Evolutionary conservation across 2,329 filamentous ascomycete genomes (phyloP).

Genomic region (Xylariaceae sp.): DNA sequence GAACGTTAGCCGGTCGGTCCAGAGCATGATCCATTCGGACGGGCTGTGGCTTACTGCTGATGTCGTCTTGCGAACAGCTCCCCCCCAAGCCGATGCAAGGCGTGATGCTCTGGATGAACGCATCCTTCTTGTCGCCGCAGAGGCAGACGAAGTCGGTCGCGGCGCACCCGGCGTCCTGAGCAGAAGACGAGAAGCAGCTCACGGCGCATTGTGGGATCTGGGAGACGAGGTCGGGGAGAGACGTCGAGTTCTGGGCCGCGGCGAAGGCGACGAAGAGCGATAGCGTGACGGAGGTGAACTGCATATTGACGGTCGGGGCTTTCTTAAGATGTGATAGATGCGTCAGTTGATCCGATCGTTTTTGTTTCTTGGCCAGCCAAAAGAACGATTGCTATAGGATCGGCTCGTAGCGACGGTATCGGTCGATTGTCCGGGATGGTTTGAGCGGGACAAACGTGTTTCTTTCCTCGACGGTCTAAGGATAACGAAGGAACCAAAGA

Average conservation of each 20-base stretch:
- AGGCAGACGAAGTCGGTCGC: constrained; percentile 36
- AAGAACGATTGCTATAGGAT: neutral
- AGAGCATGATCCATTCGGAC: neutral
- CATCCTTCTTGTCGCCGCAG: constrained; percentile 28
- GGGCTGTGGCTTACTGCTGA: constrained; percentile 28
- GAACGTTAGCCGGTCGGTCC: constrained; percentile 3
- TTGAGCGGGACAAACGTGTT: no score
- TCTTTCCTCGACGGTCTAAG: no score
- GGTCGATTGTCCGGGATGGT: no score
- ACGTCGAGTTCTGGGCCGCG: constrained; percentile 29
- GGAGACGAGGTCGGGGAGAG: constrained; percentile 34
- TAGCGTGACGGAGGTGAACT: constrained; percentile 22
- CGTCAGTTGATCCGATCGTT: neutral
- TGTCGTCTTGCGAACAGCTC: constrained; percentile 26
- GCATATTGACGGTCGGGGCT: constrained; percentile 23
- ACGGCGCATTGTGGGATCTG: constrained; percentile 36
- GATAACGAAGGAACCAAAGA: no score
- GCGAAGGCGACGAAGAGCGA: constrained; percentile 31
- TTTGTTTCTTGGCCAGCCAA: neutral
- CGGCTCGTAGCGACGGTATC: no score
- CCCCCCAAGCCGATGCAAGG: constrained; percentile 25
- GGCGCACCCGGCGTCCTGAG: constrained; percentile 29
- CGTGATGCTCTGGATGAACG: constrained; percentile 29
- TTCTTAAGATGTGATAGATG: neutral
- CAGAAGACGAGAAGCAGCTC: constrained; percentile 28